Evolutionary conservation across 495 filamentous ascomycete species (phyloP), one percentile per base, ranked within the genome.

Genomic region (Trichoderma asperelloides): DNA sequence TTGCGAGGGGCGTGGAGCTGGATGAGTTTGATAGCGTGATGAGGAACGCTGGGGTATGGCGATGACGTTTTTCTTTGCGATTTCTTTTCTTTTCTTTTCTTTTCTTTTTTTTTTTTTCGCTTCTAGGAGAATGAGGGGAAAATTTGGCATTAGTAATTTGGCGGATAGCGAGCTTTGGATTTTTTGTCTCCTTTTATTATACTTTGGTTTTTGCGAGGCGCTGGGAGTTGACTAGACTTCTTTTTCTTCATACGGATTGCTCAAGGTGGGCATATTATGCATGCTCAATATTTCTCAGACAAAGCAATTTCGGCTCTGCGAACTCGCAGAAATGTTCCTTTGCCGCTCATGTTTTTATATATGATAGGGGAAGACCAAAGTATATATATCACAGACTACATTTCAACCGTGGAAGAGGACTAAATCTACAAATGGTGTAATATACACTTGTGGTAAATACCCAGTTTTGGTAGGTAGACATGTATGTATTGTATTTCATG

Each of bases 11-110:
- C 12, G 95, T 96, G 33, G 84, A 80, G 60, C 77, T 87, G 71
- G 88, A 87, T 62, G 91, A 96, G 74, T 96, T 97, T 76, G 89
- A 91, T 77, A 85, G 81, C 63, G 90, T 96, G 16, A 92, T 96
- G 93, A 84, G 79, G 65, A 80, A 91, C 74, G 93, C 92, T 4
- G 93, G 92, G 11, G 87, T 92, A 68, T 92, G 91, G 78, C 86
- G 82, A 74, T 84, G 74, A 81, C 39, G 43, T n/a, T n/a, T n/a
- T n/a, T n/a, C n/a, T n/a, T n/a, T n/a, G 47, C 13, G 27, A 0
- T 16, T 37, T 7, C 16, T 2, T 28, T 27, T 11, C n/a, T 47
- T 47, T 7, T 37, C 9, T 37, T 33, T 33, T 33, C 6, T 41
- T 41, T 6, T 41, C 13, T 15, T 2, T 47, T 47, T 47, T 47